Base-by-base conservation (phyloP, 169 alveolate species). In the Theileria orientalis region DNA sequence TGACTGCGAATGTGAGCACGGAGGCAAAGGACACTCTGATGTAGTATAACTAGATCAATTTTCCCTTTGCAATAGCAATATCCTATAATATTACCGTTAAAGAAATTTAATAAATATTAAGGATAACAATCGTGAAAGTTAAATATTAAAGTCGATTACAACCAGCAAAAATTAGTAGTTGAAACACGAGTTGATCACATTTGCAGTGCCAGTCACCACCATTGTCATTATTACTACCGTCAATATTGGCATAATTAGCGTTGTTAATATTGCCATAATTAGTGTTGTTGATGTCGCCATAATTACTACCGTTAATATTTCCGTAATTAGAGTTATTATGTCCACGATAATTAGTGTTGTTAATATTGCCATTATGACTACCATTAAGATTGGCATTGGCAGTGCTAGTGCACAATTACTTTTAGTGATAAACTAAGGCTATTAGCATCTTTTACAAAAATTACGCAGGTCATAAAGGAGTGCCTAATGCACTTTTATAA, bases 401-500 rank as follows among this genome's bases (percentile, higher is more conserved):
- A n/a, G n/a, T n/a, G n/a, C n/a, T n/a, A n/a, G n/a, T n/a, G n/a
- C n/a, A n/a, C n/a, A 62, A 35, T n/a, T 44, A 62, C 30, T 5
- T 1, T 3, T 61, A 32, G 9, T 61, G 5, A 61, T 30, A 14
- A 41, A 21, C 13, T 42, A 42, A 14, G 23, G 52, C 16, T 14
- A 42, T 42, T 13, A 13, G 16, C 16, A 13, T 42, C 16, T 42
- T 42, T 7, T 62, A 62, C 6, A 35, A 11, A 16, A 9, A 21
- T 6, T 6, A 27, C 61, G n/a, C 63, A 88, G 93, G 90, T 80
- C 32, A 83, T 88, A 37, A 74, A 60, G 44, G 85, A 70, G 6
- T 88, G 90, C 23, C 83, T 88, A 23, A 47, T 46, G 14, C 83
- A 88, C 56, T 88, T 88, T 73, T 57, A 86, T 74, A 90, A 63